Evolutionary conservation across 306 rosid genomes (phyloP), one percentile per base, ranked within the genome.

Genomic region (Boehmeria nivea): DNA sequence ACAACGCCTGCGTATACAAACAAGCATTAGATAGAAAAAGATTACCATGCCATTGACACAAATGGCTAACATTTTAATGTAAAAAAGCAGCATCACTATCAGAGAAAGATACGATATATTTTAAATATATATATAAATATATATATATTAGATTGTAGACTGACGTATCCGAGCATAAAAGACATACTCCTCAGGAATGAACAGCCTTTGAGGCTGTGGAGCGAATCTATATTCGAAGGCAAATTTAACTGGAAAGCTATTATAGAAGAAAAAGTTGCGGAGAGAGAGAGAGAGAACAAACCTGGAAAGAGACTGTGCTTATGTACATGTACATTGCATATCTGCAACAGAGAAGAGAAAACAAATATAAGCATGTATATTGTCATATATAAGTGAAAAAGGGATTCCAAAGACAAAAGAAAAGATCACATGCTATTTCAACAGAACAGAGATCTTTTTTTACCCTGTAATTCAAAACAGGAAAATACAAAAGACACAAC

Each of bases 221-320:
- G 21, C 8, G 19, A 17, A 48, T 38, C 17, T 47, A 16, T 33
- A 56, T 33, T 13, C 1, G 36, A 4, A 31, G 9, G 36, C 57
- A n/a, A n/a, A n/a, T n/a, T 51, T 12, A 25, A 19, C n/a, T 8
- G 3, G 39, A 25, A 26, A 9, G 28, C n/a, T 1, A 20, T 23
- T 22, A 20, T 9, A 36, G 31, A 54, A 11, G 11, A n/a, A 42
- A 19, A 1, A 12, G 44, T 15, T 56, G 19, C 24, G 42, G 31
- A 3, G 12, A 13, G 4, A 17, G 5, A 26, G 61, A 39, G 2
- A 31, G 56, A 22, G 24, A 54, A 74, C 61, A 31, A 57, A 83
- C 85, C 95, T 86, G 87, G 63, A 80, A 81, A 59, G 61, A 61
- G 64, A 86, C 58, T 5, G 72, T 56, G 72, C 71, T 75, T 56